A percentile compares a stretch with the other conserved stretches of the same genome.
Evolutionary conservation across 1,139 yeast species (phyloP).

Genomic region (Diutina rugosa): DNA sequence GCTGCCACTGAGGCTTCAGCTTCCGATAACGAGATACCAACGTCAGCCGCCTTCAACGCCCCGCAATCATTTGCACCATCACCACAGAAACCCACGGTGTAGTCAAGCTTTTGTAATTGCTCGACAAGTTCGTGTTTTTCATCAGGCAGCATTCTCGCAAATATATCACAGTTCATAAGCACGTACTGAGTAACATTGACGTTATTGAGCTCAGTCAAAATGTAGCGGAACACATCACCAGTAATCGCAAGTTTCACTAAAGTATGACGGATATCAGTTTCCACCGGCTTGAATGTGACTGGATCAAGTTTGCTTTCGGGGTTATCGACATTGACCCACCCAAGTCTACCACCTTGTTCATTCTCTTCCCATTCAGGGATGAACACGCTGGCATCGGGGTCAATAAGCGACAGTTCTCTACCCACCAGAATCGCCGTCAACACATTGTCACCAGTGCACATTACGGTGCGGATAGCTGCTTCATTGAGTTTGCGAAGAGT

Average conservation of each 20-base stretch:
- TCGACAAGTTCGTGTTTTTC: conserved; percentile 94
- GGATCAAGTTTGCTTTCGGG: conserved; percentile 44
- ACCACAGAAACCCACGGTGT: conserved; percentile 95
- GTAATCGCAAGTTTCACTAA: conserved; percentile 57
- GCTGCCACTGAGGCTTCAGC: conserved; percentile 99
- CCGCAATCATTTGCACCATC: conserved; percentile 98
- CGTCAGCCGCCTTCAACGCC: conserved; percentile 94
- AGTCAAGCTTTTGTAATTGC: conserved; percentile 70
- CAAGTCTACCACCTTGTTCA: conserved; percentile 12
- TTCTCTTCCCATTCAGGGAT: conserved; percentile 48
- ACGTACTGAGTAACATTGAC: conserved; percentile 35
- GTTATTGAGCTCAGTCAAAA: conserved; percentile 45
- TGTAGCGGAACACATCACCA: conserved; percentile 78
- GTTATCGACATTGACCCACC: conserved; percentile 58
- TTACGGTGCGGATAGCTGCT: conserved; percentile 72
- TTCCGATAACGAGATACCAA: conserved; percentile 88
- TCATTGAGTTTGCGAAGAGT: conserved; percentile 45
- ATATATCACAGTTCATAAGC: conserved; percentile 63
- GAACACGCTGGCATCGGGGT: conserved; percentile 35
- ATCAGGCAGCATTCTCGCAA: conserved; percentile 98
- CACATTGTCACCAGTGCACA: conserved; percentile 97
- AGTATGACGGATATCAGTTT: conserved; percentile 8
- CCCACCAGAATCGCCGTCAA: conserved; percentile 92
- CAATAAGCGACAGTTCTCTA: conserved; percentile 62
- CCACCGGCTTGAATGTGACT: conserved; percentile 41